Evolutionary conservation across 2,329 filamentous ascomycete species (phyloP), one percentile per base, ranked within the genome.

Genomic region (Dothideomycetes sp.): DNA sequence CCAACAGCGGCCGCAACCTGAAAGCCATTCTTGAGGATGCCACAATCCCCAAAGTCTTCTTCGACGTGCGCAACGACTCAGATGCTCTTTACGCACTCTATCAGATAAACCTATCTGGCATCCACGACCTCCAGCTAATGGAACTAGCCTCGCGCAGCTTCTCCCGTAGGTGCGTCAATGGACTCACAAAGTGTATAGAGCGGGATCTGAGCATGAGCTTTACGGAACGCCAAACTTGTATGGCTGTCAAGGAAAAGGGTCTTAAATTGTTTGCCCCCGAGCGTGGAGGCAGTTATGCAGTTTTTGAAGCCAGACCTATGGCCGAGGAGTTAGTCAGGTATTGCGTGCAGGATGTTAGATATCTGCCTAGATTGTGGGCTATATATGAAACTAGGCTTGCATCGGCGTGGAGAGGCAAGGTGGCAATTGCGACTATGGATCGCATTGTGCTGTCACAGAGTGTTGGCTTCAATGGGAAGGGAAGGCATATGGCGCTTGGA

Each of bases 31-130:
- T 77, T 1, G 66, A 77, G 51, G 62, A 58, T 0, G 5, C 44
- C 0, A 7, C 34, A 0, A 64, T 69, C 12, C 52, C 56, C 0
- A 77, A 78, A 46, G 66, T 69, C 19, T 64, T 78, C 43, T 78
- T 76, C 47, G 74, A 79, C 43, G 60, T 79, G 12, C 69, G 73
- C 2, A 72, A 70, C 45, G 72, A 77, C 47, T 72, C 74, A 0
- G 69, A 77, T 46, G 72, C 73, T 0, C 53, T 79, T 0, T 73
- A 60, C 48, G 50, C 32, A 33, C 66, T 63, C 24, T 75, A 57
- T 45, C 31, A 49, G 0, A 58, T 79, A 44, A 17, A 41, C 0
- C 47, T 78, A 0, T 42, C 46, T 0, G 65, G 69, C 0, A 49
- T 77, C 8, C 44, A 65, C 3, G 72, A 79, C 46, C 38, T 79